Evolutionary conservation across 441 rosid genomes (phyloP), one percentile per base, ranked within the genome.

Genomic region (Hypseocharis bilobata): DNA sequence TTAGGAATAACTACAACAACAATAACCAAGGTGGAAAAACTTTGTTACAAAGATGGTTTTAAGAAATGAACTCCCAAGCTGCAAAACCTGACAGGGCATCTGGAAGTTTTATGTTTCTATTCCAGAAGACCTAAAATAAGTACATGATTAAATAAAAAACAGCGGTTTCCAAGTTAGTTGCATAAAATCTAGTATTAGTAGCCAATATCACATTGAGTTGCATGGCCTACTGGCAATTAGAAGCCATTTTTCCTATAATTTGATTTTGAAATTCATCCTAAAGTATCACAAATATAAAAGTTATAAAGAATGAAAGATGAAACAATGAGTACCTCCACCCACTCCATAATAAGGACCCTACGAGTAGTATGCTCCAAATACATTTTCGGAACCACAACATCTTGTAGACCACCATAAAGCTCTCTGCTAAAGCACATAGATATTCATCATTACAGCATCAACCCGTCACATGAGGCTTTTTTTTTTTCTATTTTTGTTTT

Each of bases 361-460:
- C 85, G 84, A 70, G 96, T 89, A 77, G 96, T 86, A 76, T 83
- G 72, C 76, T 88, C 89, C 70, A 74, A 58, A 68, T 84, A 83
- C 93, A 89, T 88, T 71, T 86, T 74, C 63, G 98, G 98, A 82
- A 92, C 92, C 70, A 81, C 32, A 70, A 92, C 94, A 84, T 92
- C 94, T 68, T 72, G 74, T 77, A 92, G 77, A 70, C 76, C 76
- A 64, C 96, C 96, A 64, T 89, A 92, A 32, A 89, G 83, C 77
- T 81, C 76, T 80, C 98, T 89, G 82, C 73, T 72, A 58, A 69
- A 70, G 70, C 58, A 77, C 51, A 45, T 14, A 63, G 60, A 54
- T 69, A 57, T 38, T 51, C 20, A 72, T 26, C 59, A 51, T 67
- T 62, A 61, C 57, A 72, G 47, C 16, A 63, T 34, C 40, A 34